A percentile compares a stretch with the other conserved stretches of the same genome.
phyloP scores from a whole-genome alignment of 2,329 filamentous ascomycete species.

The Chrysoporthe austroafricana region DNA sequence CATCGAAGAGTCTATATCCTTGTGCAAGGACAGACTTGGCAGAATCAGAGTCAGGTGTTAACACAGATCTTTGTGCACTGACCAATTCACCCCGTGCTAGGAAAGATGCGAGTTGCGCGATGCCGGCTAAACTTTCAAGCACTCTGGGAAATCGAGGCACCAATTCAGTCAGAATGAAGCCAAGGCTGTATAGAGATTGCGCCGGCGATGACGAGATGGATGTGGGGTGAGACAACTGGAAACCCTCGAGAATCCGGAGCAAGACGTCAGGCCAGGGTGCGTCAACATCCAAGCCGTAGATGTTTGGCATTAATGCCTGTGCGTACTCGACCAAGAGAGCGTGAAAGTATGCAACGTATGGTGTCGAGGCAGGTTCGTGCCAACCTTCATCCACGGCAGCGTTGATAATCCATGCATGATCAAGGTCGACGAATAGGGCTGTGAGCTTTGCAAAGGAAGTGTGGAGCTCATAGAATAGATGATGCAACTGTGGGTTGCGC shows the following conservation, averaged over 20 bases:
- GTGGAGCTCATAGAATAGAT: conserved; percentile 44
- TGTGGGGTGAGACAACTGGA: conserved; percentile 41
- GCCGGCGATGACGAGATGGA: conserved; percentile 34
- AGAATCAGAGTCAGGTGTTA: conserved; percentile 32
- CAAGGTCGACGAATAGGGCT: conserved; percentile 56
- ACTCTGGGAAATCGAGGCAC: conserved; percentile 52
- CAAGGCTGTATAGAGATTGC: conserved; percentile 49
- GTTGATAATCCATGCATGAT: conserved; percentile 43
- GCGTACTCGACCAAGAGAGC: conserved; percentile 23
- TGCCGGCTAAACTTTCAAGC: conserved; percentile 46
- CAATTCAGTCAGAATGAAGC: conserved; percentile 44
- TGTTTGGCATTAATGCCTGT: conserved; percentile 1
- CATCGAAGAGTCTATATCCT: conserved; percentile 46
- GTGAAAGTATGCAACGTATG: conserved; percentile 49
- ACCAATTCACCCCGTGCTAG: conserved; percentile 29
- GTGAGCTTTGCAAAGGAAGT: conserved; percentile 52
- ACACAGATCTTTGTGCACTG: conserved; percentile 28
- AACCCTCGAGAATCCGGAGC: conserved; percentile 47
- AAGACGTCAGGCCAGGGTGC: conserved; percentile 37
- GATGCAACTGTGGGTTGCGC: conserved; percentile 35
- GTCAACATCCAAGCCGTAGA: conserved; percentile 29
- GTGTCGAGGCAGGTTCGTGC: conserved; percentile 46
- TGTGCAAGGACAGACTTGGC: conserved; percentile 39
- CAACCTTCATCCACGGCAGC: conserved; percentile 36
- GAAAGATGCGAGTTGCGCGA: conserved; percentile 38